Conservation (phyloP, 2,329 filamentous ascomycete genomes). For the Balansia obtecta region DNA sequence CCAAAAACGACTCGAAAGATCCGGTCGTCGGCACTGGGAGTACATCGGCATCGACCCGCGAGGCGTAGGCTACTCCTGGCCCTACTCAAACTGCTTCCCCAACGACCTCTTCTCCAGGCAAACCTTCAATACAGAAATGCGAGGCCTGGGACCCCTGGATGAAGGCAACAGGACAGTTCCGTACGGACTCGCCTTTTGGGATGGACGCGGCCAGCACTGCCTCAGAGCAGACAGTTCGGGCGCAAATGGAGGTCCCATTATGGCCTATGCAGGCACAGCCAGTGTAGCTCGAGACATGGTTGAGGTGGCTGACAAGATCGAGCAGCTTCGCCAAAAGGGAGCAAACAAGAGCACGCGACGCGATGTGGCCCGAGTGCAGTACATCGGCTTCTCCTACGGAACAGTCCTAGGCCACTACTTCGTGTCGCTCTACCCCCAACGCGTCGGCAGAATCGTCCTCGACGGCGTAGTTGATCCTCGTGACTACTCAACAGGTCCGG, state of each 20-base stretch:
- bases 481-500: constrained; percentile 17
- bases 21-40: constrained; percentile 19
- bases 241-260: constrained; percentile 10
- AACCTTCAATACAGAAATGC: background rate
- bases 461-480: constrained; percentile 19
- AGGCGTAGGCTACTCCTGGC: constrained; percentile 15
- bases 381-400: constrained; percentile 33
- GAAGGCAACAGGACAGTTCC: background rate
- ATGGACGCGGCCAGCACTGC: constrained; percentile 17
- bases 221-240: constrained; percentile 5
- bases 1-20: constrained; percentile 17
- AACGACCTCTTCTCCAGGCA: constrained; percentile 11
- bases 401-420: constrained; percentile 13
- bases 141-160: background rate
- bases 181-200: constrained; percentile 5
- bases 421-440: constrained; percentile 14
- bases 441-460: constrained; percentile 24
- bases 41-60: constrained; percentile 29
- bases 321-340: constrained; percentile 3
- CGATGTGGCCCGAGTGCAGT: constrained; percentile 21
- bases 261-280: constrained; percentile 12
- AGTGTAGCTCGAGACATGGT: constrained; percentile 9
- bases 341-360: background rate
- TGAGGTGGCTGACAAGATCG: constrained; percentile 4
- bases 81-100: constrained; percentile 5